Evolutionary conservation across 1,139 yeast species (phyloP), one percentile per base, ranked within the genome.

Genomic region (Candida sp.): DNA sequence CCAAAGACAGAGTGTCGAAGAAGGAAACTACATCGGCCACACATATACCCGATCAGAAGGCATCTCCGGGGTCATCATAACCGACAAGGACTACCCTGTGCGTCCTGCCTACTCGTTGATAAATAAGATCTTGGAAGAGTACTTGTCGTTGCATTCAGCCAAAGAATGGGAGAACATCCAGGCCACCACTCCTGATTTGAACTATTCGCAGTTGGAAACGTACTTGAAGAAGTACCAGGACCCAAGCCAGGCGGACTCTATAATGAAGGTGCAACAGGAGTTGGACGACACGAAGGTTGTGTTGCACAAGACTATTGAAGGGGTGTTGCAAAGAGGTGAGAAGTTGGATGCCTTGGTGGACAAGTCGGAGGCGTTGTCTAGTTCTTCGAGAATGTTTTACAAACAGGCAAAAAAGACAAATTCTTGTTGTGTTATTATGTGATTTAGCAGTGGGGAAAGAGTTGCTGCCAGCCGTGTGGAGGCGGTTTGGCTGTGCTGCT

Each of bases 391-490:
- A 67, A 90, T 92, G 90, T 94, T 96, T 68, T 94, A 94, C 77
- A 92, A 91, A 68, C 98, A 94, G 72, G 99, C 99, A 37, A 92
- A 93, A 78, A 92, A 91, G 83, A 92, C 98, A 44, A 94, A 94
- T 74, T 90, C 97, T 27, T 94, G 99, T 75, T 96, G 99, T 77
- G 80, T 88, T 25, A 81, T 93, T 59, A 83, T 88, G 80, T 91
- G 72, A n/a, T n/a, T n/a, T n/a, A n/a, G n/a, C n/a, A n/a, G n/a
- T n/a, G n/a, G 38, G 31, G 31, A 6, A 6, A 28, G 12, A 17
- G 7, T 34, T 34, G 38, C 8, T 34, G 38, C 38, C 42, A 44
- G 28, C 39, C 31, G 37, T 37, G 23, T 28, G n/a, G n/a, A n/a
- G n/a, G n/a, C n/a, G 11, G 25, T 40, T 12, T 2, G 11, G 11